Base-by-base conservation (phyloP, 2,329 filamentous ascomycete species). In the Alternaria angustiovoidea region DNA sequence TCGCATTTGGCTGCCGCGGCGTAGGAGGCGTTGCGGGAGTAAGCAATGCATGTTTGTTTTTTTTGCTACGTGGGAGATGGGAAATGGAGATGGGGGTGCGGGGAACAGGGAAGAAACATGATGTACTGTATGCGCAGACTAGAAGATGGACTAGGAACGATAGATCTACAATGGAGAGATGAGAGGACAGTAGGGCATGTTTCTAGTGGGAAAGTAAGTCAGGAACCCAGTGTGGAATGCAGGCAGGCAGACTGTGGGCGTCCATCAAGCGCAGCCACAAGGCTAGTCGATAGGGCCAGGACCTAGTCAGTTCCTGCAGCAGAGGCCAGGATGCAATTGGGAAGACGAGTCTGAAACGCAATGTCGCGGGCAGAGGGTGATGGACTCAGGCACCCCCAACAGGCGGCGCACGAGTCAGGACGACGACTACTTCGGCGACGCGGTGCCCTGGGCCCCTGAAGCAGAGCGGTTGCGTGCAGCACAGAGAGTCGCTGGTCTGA, bases 261-360 rank as follows among this genome's bases (percentile, higher is more conserved):
- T 30, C 28, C 8, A 11, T 30, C 28, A 12, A 30, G 28, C 28
- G 28, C 28, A 30, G 28, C 28, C 28, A 30, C 28, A 30, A 9
- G 28, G 28, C 34, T 38, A 38, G 34, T 38, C 16, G 16, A 38
- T n/a, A n/a, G 5, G 16, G 44, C 44, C 30, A 48, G 44, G 32
- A 20, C n/a, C 38, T 20, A 39, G 38, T 38, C 44, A 32, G 44
- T 48, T 48, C 44, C 44, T 48, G 44, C 44, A 48, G 44, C 44
- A 48, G 44, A 47, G 44, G 44, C 26, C 44, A 32, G 44, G 44
- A 28, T 47, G 26, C 44, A 32, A 32, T 32, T 47, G 28, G 26
- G 28, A 47, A 32, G 44, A 22, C 28, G 28, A 48, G 34, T 47
- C 26, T 32, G 26, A 47, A 32, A 47, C 44, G 26, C 12, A 47